Conservation (phyloP, 345 rosid genomes). For the Dovyalis caffra region DNA sequence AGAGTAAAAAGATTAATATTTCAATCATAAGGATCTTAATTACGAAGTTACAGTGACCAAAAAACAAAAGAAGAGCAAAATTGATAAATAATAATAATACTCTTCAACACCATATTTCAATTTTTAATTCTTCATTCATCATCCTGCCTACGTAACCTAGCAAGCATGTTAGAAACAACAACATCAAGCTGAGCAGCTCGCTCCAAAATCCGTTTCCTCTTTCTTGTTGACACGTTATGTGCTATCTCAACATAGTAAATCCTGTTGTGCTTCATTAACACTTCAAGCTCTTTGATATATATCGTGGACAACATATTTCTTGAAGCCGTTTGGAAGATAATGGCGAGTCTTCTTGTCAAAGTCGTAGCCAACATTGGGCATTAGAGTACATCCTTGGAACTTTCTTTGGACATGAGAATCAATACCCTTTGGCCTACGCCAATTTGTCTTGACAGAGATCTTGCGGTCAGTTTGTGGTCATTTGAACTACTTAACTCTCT, state of each 20-base stretch:
- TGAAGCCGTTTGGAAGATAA: conserved; percentile 79
- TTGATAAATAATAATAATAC: background rate
- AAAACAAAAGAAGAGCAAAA: background rate
- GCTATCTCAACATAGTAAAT: conserved; percentile 88
- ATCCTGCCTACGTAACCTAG: conserved; percentile 79
- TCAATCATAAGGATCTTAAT: too few species aligned
- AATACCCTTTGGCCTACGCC: conserved; percentile 93
- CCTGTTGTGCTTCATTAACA: conserved; percentile 98
- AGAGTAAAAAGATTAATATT: too few species aligned
- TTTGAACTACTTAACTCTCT: too few species aligned
- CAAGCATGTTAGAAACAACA: conserved; percentile 65
- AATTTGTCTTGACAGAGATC: too few species aligned
- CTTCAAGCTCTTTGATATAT: conserved; percentile 61
- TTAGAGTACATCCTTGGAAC: conserved; percentile 75
- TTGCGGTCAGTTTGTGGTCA: too few species aligned
- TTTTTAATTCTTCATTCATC: conserved; percentile 50
- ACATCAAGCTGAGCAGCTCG: conserved; percentile 85
- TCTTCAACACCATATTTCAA: background rate
- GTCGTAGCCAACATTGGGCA: conserved; percentile 85
- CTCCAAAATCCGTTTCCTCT: conserved; percentile 75
- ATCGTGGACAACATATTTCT: conserved; percentile 80
- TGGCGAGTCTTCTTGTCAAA: conserved; percentile 82
- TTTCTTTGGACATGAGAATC: conserved; percentile 77
- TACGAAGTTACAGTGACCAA: background rate
- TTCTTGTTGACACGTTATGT: conserved; percentile 73